Evolutionary conservation across 805 yeast genomes (phyloP).

Genomic region (Torulaspora microellipsoides): DNA sequence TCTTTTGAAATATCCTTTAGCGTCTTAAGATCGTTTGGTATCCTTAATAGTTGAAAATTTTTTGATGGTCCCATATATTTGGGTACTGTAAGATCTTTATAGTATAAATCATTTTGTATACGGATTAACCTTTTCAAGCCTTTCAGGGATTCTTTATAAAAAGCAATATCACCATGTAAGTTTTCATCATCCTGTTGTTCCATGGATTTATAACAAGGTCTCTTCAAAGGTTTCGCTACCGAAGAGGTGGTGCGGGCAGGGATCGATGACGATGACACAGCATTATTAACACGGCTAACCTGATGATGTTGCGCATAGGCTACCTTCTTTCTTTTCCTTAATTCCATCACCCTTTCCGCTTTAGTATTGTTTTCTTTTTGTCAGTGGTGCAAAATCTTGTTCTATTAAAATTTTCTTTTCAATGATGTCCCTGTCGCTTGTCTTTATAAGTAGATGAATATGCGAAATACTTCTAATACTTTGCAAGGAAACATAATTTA

Average conservation of each 20-base stretch:
- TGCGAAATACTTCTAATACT: slow-evolving; percentile 65
- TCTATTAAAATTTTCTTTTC: slow-evolving; percentile 1
- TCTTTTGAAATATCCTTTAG: slow-evolving; percentile 6
- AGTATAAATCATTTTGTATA: slow-evolving; percentile 17
- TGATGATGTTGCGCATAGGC: not conserved
- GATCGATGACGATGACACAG: not conserved
- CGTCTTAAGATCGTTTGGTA: slow-evolving; percentile 14
- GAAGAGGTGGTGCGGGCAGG: not conserved
- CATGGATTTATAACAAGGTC: slow-evolving; percentile 1
- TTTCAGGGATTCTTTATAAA: slow-evolving; percentile 1
- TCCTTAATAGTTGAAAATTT: slow-evolving; percentile 17
- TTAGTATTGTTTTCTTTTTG: not conserved
- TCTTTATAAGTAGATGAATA: slow-evolving; percentile 55
- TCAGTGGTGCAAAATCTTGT: slow-evolving; percentile 3
- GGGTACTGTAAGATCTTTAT: slow-evolving; percentile 17
- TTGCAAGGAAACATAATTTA: slow-evolving; percentile 66
- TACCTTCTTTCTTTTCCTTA: slow-evolving; percentile 6
- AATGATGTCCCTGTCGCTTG: slow-evolving; percentile 1
- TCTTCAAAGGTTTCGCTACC: not conserved
- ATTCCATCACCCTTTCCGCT: slow-evolving; percentile 1
- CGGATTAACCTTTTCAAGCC: slow-evolving; percentile 10
- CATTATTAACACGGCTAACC: not conserved
- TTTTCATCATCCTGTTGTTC: not conserved
- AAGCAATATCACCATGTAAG: not conserved
- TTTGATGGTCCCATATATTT: slow-evolving; percentile 16